Base-by-base conservation (phyloP, 192 early-diverging fungal species). In the Rhizophagus clarus region DNA sequence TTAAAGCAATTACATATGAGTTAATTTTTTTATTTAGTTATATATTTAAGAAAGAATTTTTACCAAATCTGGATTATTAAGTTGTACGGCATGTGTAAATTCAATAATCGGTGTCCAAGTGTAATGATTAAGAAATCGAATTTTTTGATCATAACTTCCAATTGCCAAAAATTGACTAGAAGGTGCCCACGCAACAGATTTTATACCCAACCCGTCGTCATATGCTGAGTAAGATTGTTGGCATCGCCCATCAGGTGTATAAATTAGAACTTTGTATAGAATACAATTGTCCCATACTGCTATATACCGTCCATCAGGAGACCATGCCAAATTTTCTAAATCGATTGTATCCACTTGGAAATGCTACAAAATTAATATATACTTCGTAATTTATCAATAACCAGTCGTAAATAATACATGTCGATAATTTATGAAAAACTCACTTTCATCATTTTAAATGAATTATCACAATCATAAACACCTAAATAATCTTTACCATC, bases 101-200 rank as follows among this genome's bases (percentile, higher is more conserved):
- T 91, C 89, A 20, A 89, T 76, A 22, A 92, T 79, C 8, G 91
- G 88, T 31, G 89, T 87, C 93, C 93, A 96, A 1, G 90, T 92
- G 68, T 90, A 87, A 61, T 92, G 83, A 77, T 92, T 93, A 15
- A 97, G 70, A 22, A 97, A 71, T 1, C 93, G 89, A 45, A 92
- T 84, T 91, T 94, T 93, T 83, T 94, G 89, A 81, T 97, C 96
- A 81, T 92, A 97, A 77, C 93, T 91, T n/a, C 93, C 94, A 47
- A 97, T 72, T 6, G 95, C 96, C 20, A 97, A 70, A 61, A 96
- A 88, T 78, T 96, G 92, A 40, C 86, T 85, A 0, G 87, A 87
- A 20, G 93, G 94, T 42, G 91, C 91, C 96, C 96, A 97, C 4
- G 74, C 74, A 1, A 91, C 85, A 29, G 83, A 80, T 83, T 95